These are phyloP conservation scores for Colletotrichum theobromicola DNA, from an alignment of 2,329 filamentous ascomycete genomes.

Conservation along the genomic window DNA sequence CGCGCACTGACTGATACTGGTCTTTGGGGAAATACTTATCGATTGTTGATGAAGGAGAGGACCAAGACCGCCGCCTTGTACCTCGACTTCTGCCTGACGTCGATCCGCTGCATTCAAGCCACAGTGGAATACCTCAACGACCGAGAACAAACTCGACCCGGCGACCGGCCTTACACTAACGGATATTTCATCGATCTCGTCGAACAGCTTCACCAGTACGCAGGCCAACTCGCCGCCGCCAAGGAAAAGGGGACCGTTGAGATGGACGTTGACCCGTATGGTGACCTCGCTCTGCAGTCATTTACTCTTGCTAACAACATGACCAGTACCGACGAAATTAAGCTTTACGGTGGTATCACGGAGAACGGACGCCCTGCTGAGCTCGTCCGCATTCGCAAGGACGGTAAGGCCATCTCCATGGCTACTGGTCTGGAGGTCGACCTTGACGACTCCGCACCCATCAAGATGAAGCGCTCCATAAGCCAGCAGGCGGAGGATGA, in stretches of 20 bases:
- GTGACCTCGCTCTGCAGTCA: constrained; percentile 23
- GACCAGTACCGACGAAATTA: constrained; percentile 68
- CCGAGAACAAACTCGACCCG: constrained; percentile 81
- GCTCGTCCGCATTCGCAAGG: constrained; percentile 81
- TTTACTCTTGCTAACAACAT: neutral
- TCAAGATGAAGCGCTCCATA: constrained; percentile 69
- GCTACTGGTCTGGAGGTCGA: constrained; percentile 71
- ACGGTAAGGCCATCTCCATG: constrained; percentile 81
- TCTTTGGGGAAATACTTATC: constrained; percentile 70
- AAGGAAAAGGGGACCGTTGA: constrained; percentile 69
- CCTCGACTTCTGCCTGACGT: constrained; percentile 87
- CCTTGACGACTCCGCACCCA: constrained; percentile 49
- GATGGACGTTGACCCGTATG: constrained; percentile 65
- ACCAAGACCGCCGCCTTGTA: constrained; percentile 74
- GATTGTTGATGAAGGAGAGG: constrained; percentile 79
- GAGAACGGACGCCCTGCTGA: constrained; percentile 84
- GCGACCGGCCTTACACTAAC: constrained; percentile 91
- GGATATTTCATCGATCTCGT: constrained; percentile 97
- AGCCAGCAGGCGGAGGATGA: constrained; percentile 77
- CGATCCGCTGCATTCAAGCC: constrained; percentile 87
- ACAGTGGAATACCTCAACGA: constrained; percentile 87
- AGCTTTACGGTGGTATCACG: constrained; percentile 80
- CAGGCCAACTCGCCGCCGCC: constrained; percentile 78
- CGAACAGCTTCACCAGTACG: constrained; percentile 91
- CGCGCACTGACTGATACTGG: constrained; percentile 54